These are phyloP conservation scores for Coemansia sp. DNA, from an alignment of 192 early-diverging fungal genomes.

Conservation along the genomic window DNA sequence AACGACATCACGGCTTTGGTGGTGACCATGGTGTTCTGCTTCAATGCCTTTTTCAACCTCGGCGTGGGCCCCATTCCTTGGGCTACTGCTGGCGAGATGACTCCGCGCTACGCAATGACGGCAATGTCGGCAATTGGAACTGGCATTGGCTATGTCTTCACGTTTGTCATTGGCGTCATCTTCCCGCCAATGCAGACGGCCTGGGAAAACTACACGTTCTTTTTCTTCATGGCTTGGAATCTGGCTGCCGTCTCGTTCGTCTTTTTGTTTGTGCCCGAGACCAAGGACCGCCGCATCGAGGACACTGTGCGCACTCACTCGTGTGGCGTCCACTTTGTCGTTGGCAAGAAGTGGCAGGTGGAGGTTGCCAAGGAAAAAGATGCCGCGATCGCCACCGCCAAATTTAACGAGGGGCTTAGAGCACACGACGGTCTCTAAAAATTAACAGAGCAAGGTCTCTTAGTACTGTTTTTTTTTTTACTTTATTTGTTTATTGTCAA, in stretches of 20 bases:
- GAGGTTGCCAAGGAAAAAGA: slow-evolving; percentile 25
- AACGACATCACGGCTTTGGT: slow-evolving; percentile 59
- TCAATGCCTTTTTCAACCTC: slow-evolving; percentile 77
- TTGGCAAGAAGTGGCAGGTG: slow-evolving; percentile 55
- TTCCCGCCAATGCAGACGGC: slow-evolving; percentile 61
- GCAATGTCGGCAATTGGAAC: slow-evolving; percentile 73
- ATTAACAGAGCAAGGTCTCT: neutral
- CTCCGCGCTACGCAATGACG: slow-evolving; percentile 75
- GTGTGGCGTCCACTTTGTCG: slow-evolving; percentile 48
- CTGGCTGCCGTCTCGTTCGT: slow-evolving; percentile 69
- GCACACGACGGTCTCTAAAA: neutral
- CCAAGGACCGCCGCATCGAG: slow-evolving; percentile 76
- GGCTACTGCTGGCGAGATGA: slow-evolving; percentile 76
- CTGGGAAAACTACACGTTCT: slow-evolving; percentile 60
- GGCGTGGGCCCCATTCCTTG: slow-evolving; percentile 79
- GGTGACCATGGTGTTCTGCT: slow-evolving; percentile 71
- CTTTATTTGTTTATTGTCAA: neutral
- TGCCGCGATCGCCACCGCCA: neutral
- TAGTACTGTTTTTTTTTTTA: neutral
- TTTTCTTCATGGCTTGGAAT: slow-evolving; percentile 74
- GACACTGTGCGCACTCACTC: slow-evolving; percentile 59
- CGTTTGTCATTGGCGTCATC: slow-evolving; percentile 65
- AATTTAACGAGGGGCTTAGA: neutral
- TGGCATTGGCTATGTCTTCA: slow-evolving; percentile 71
- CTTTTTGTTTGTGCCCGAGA: slow-evolving; percentile 79